phyloP scores from a whole-genome alignment of 1,139 yeast genomes.

The Meyerozyma elateridarum region DNA sequence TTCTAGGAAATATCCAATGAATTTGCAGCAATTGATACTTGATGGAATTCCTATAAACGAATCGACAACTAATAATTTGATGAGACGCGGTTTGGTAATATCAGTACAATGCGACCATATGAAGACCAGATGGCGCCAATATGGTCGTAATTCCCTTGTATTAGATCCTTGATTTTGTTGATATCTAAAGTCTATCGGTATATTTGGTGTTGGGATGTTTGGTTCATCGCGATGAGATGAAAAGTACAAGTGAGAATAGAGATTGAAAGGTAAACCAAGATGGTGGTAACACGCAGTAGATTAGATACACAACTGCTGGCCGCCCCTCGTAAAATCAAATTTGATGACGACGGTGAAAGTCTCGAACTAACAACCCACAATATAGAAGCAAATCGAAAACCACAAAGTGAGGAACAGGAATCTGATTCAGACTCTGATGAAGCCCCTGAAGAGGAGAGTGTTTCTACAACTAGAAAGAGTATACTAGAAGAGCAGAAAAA shows the following conservation, averaged over 20 bases:
- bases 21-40: background rate
- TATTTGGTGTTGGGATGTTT: conserved; percentile 1
- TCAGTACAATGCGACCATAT: background rate
- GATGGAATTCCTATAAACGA: background rate
- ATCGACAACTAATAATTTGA: background rate
- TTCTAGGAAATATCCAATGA: too few relatives aligned
- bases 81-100: background rate
- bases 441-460: conserved; percentile 48
- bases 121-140: conserved; percentile 1
- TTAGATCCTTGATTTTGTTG: too few relatives aligned
- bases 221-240: conserved; percentile 3
- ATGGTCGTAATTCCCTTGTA: conserved; percentile 1
- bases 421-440: conserved; percentile 34
- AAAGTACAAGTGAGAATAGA: background rate
- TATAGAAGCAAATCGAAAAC: background rate
- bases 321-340: conserved; percentile 1
- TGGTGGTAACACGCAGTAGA: conserved; percentile 3
- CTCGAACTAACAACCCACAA: background rate
- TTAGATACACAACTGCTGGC: conserved; percentile 3
- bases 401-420: conserved; percentile 12
- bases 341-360: conserved; percentile 1
- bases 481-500: conserved; percentile 33
- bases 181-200: too few relatives aligned
- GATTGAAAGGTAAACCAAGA: too few relatives aligned
- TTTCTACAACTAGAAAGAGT: conserved; percentile 24